Conservation (phyloP, 2,329 filamentous ascomycete species). For the Penicillium sp. region DNA sequence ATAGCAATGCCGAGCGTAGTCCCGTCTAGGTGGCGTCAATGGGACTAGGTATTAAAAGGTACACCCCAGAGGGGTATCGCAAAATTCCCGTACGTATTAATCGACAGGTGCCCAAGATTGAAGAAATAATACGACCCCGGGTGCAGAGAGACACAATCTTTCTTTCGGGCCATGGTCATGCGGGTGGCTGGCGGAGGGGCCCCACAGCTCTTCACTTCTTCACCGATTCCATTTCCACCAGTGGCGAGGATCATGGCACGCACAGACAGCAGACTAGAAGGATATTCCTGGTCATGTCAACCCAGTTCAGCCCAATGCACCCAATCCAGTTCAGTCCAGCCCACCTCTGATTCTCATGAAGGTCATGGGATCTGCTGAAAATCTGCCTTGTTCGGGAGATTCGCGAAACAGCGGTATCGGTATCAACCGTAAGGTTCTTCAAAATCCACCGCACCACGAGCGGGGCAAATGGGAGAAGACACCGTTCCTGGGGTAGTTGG, state of each 20-base stretch:
- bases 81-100: background rate
- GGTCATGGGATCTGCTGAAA: background rate
- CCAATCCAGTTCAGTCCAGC: background rate
- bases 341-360: background rate
- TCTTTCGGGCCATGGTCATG: background rate
- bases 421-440: background rate
- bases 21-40: background rate
- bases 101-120: background rate
- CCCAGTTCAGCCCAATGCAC: background rate
- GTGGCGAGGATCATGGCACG: background rate
- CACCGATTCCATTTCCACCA: slow-evolving; percentile 4
- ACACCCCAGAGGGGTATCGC: background rate
- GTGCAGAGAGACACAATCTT: background rate
- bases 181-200: slow-evolving; percentile 10
- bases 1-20: background rate
- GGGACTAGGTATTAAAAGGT: background rate
- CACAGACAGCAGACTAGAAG: background rate
- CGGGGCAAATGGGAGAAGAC: background rate
- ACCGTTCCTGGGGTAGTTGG: slow-evolving; percentile 6
- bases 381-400: background rate
- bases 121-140: background rate
- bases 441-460: slow-evolving; percentile 5
- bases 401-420: background rate
- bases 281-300: background rate
- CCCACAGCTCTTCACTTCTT: slow-evolving; percentile 2